phyloP scores from a whole-genome alignment of 2,329 filamentous ascomycete species.

The Hymenoscyphus infarciens region DNA sequence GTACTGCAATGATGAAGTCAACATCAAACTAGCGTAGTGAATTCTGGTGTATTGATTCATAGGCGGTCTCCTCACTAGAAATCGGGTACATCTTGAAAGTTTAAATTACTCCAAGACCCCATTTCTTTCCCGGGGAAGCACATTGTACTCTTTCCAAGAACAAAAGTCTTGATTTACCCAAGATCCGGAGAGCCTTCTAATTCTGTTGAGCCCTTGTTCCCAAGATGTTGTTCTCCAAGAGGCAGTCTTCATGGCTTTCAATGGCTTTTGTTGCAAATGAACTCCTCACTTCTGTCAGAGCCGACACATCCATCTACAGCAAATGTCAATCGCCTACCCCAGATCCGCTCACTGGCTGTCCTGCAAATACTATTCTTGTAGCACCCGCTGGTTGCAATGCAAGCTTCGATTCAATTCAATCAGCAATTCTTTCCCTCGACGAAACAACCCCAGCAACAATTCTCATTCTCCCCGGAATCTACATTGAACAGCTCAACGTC shows the following conservation, averaged over 20 bases:
- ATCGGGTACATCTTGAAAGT: neutral
- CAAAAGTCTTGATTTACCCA: neutral
- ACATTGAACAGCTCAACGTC: conserved; percentile 58
- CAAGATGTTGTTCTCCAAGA: neutral
- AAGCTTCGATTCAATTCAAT: conserved; percentile 40
- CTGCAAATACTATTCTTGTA: conserved; percentile 41
- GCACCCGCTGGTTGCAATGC: conserved; percentile 36
- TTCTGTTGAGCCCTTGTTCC: neutral
- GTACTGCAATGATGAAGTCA: neutral
- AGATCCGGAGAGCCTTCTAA: neutral
- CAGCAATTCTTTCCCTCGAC: conserved; percentile 35
- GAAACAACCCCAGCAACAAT: conserved; percentile 44
- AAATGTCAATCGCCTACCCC: conserved; percentile 14
- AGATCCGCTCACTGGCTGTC: conserved; percentile 39
- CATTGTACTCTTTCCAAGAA: neutral
- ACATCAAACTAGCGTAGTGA: neutral
- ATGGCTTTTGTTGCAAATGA: neutral
- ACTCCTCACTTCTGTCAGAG: neutral
- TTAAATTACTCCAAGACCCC: neutral
- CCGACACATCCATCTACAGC: conserved; percentile 10
- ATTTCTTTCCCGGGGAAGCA: neutral
- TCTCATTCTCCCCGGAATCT: conserved; percentile 56
- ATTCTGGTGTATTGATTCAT: neutral
- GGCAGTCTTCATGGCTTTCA: neutral
- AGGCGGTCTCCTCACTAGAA: neutral